A percentile compares a stretch with the other conserved stretches of the same genome.
Evolutionary conservation across 805 yeast species (phyloP).

Genomic region (Yamadazyma ubonensis): DNA sequence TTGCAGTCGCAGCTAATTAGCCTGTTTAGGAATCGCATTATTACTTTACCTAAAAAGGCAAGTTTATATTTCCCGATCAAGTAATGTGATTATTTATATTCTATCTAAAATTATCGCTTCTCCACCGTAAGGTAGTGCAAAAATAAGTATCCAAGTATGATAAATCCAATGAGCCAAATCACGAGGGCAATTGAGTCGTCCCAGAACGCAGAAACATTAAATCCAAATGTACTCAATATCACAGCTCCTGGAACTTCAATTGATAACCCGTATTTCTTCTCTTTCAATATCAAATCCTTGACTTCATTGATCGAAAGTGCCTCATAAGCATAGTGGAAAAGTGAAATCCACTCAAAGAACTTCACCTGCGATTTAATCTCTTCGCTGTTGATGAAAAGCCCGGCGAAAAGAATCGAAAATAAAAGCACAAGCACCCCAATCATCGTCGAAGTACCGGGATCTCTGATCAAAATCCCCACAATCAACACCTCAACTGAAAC

Average conservation of each 20-base stretch:
- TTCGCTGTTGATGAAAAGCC: slow-evolving; percentile 85
- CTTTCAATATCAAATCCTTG: slow-evolving; percentile 76
- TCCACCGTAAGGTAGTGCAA: slow-evolving; percentile 75
- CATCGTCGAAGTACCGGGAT: slow-evolving; percentile 90
- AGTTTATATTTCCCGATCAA: background rate
- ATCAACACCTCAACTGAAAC: slow-evolving; percentile 81
- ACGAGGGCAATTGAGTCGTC: slow-evolving; percentile 62
- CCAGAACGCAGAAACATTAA: slow-evolving; percentile 73
- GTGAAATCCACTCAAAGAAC: slow-evolving; percentile 79
- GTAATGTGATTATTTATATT: background rate
- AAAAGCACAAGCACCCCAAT: slow-evolving; percentile 79
- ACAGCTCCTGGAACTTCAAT: slow-evolving; percentile 98
- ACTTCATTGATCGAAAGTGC: slow-evolving; percentile 92
- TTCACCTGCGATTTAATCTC: slow-evolving; percentile 50
- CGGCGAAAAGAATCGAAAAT: slow-evolving; percentile 89
- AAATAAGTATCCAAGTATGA: slow-evolving; percentile 70
- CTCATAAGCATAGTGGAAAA: slow-evolving; percentile 95
- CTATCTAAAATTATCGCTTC: slow-evolving; percentile 45
- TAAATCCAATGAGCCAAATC: slow-evolving; percentile 56
- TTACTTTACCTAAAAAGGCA: slow-evolving; percentile 9
- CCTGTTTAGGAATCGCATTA: slow-evolving; percentile 4
- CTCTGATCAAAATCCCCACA: slow-evolving; percentile 83
- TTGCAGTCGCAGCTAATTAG: no score
- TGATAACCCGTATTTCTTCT: slow-evolving; percentile 86
- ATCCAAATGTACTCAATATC: slow-evolving; percentile 92